Conservation (phyloP, 805 yeast genomes). For the Ogataea nitratoaversa region DNA sequence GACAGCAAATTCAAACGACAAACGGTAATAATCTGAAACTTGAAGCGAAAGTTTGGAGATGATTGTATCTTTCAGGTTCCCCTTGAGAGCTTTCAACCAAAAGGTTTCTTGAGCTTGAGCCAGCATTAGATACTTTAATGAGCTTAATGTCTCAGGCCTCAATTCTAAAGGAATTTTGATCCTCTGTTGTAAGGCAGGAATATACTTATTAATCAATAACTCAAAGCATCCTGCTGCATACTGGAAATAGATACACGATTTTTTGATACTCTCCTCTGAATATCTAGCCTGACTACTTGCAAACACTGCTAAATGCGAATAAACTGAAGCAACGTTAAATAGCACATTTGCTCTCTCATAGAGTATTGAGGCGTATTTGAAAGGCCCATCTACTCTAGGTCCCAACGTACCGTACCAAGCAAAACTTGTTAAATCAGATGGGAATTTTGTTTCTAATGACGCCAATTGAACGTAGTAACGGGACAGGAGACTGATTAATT, state of each 20-base stretch:
- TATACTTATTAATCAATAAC: conserved; percentile 24
- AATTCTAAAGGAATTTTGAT: conserved; percentile 39
- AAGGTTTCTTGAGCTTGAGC: conserved; percentile 88
- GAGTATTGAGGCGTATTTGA: conserved; percentile 41
- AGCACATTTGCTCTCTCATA: conserved; percentile 61
- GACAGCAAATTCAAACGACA: conserved; percentile 40
- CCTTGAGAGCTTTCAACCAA: conserved; percentile 67
- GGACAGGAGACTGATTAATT: conserved; percentile 34
- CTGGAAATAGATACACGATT: conserved; percentile 63
- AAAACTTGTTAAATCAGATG: conserved; percentile 55
- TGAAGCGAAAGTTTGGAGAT: conserved; percentile 64
- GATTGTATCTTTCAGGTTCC: conserved; percentile 50
- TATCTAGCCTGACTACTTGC: conserved; percentile 33
- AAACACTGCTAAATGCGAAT: conserved; percentile 50
- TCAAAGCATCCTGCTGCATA: conserved; percentile 66
- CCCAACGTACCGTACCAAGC: conserved; percentile 74
- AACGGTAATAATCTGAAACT: conserved; percentile 51
- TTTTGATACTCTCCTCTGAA: conserved; percentile 53
- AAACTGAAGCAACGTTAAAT: conserved; percentile 65
- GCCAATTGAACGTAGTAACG: conserved; percentile 46
- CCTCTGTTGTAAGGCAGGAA: conserved; percentile 11
- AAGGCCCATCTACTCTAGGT: conserved; percentile 45
- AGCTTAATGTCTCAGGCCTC: conserved; percentile 43
- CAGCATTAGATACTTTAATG: conserved; percentile 50
- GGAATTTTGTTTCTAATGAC: conserved; percentile 52